These are phyloP conservation scores for Debaryomyces psychrophilus DNA, from an alignment of 1,139 yeast genomes.

Conservation along the genomic window DNA sequence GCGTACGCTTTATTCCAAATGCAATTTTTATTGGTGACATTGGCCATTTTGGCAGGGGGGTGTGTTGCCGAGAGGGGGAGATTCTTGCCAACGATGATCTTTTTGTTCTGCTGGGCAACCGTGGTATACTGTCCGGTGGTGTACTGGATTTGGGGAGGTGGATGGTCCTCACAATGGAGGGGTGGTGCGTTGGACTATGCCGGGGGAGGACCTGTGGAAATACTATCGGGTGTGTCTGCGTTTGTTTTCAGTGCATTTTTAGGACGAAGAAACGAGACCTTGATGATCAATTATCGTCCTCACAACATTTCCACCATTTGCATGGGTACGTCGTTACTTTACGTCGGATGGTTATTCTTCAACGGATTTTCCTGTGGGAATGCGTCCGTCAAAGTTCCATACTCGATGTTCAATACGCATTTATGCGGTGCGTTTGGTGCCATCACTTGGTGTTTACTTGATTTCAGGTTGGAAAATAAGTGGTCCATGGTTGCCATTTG, in stretches of 20 bases:
- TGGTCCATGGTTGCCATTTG: conserved; percentile 96
- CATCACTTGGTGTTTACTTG: conserved; percentile 87
- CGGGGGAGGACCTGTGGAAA: conserved; percentile 97
- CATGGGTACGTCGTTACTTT: conserved; percentile 65
- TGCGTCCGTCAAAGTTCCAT: conserved; percentile 68
- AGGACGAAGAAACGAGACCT: conserved; percentile 81
- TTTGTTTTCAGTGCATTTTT: conserved; percentile 81
- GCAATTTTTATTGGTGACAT: conserved; percentile 87
- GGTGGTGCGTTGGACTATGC: conserved; percentile 97
- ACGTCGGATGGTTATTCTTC: conserved; percentile 87
- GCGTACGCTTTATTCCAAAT: conserved; percentile 87
- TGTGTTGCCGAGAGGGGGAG: conserved; percentile 89
- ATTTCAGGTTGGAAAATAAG: conserved; percentile 82
- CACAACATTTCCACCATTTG: conserved; percentile 90
- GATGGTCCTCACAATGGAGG: conserved; percentile 76
- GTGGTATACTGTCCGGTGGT: conserved; percentile 91
- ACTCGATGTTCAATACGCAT: conserved; percentile 91
- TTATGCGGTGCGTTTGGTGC: conserved; percentile 91
- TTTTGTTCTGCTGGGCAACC: conserved; percentile 87
- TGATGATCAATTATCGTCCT: conserved; percentile 88
- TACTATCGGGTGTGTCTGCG: conserved; percentile 87
- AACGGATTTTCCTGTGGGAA: conserved; percentile 79
- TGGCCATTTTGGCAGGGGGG: conserved; percentile 93
- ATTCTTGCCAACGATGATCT: conserved; percentile 79
- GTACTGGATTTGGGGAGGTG: conserved; percentile 94